Percentiles rank a stretch among this genome's conserved stretches.
These are phyloP conservation scores for Dendrocalamus sinicus DNA, from an alignment of 176 grass and related monocot genomes.

Conservation along the genomic window DNA sequence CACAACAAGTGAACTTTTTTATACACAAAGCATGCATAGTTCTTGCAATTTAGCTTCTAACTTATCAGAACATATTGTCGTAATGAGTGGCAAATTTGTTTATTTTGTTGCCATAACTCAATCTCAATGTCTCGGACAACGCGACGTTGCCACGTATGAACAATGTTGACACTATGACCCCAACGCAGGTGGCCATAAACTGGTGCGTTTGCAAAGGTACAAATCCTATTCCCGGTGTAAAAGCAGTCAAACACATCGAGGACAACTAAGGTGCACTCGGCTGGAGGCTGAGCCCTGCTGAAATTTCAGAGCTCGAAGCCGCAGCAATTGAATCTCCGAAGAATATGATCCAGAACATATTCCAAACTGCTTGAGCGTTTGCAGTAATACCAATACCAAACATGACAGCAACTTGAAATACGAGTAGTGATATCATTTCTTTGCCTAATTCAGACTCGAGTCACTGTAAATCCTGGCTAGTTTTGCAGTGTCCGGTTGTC, in stretches of 20 bases:
- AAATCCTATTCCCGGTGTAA: slow-evolving; percentile 83
- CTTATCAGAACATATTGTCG: neutral
- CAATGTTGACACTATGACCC: neutral
- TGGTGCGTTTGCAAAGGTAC: slow-evolving; percentile 96
- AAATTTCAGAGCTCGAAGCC: slow-evolving; percentile 76
- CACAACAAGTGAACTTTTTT: neutral
- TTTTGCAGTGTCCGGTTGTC: no score
- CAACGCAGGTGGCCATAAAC: slow-evolving; percentile 84
- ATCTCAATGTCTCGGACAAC: neutral
- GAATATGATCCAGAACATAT: slow-evolving; percentile 94
- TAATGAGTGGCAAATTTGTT: neutral
- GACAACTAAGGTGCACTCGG: slow-evolving; percentile 84
- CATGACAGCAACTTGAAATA: neutral
- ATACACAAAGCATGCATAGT: neutral
- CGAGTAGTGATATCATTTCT: no score
- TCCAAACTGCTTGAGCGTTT: slow-evolving; percentile 68
- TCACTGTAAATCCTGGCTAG: no score
- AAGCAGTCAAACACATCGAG: slow-evolving; percentile 67
- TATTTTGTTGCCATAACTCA: neutral
- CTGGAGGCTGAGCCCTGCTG: slow-evolving; percentile 66
- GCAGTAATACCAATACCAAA: neutral
- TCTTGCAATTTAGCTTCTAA: neutral
- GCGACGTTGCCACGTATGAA: neutral
- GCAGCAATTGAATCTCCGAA: slow-evolving; percentile 67
- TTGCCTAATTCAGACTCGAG: no score